Evolutionary conservation across 345 rosid species (phyloP), one percentile per base, ranked within the genome.

Genomic region (Linum trigynum): DNA sequence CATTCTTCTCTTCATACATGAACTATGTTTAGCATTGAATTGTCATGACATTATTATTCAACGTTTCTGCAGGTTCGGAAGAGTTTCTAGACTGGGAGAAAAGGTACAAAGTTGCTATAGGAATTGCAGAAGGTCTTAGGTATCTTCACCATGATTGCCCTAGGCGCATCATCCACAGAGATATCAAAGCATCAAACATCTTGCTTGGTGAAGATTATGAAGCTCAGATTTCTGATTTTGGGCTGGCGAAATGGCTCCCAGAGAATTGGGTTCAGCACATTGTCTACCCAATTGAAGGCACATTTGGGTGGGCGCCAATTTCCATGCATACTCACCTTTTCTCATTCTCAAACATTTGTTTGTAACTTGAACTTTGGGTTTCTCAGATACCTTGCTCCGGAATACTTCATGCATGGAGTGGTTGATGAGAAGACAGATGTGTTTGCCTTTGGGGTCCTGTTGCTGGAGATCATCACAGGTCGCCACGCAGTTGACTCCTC

Each of bases 221-320:
- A 37, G 96, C 98, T 72, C 96, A 48, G 77, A 74, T 74, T 61
- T 62, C 77, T 32, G 77, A 74, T 69, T 92, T 90, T 58, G 98
- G 98, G 64, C 78, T 90, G 16, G 98, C 98, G 23, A 92, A 92
- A 73, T 92, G 98, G 98, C 96, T 92, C 3, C 98, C 98, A 11
- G 94, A 86, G 65, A 90, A 85, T 50, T 92, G 98, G 91, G 72
- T 80, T 72, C 90, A 90, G 67, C 98, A 87, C 70, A 75, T 86
- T 56, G 90, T 92, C 56, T 87, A 74, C 80, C 97, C 96, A 0
- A 87, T 92, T 17, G 98, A 92, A 73, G 98, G 97, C 75, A 92
- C 98, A 45, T 88, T 92, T 63, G 98, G 98, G 98, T 90, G 39
- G 68, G 88, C 51, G 12, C 7, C 12, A 45, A 45, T 45, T 5